These are phyloP conservation scores for Tetrahymena thermophila DNA, from an alignment of 73 alveolate genomes.

Conservation along the genomic window DNA sequence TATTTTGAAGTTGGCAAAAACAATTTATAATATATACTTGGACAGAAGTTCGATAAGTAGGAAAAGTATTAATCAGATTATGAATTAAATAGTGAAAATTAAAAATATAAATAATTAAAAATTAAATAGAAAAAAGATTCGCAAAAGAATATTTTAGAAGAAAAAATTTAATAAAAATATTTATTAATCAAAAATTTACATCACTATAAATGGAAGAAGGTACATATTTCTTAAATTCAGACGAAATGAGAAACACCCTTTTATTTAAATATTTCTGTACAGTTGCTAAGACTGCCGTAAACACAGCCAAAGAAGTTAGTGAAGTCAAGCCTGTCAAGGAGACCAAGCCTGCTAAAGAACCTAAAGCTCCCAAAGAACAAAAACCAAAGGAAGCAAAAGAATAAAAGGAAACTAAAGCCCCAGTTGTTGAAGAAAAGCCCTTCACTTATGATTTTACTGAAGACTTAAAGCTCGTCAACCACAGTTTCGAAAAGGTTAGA, in stretches of 20 bases:
- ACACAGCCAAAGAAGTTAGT: not conserved
- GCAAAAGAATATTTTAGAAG: not conserved
- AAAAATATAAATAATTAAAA: not conserved
- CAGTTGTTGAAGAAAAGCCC: conserved; percentile 18
- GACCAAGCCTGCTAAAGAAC: not conserved
- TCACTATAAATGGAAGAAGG: not conserved
- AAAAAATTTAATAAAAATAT: not conserved
- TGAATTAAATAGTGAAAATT: not conserved
- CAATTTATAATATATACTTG: not conserved
- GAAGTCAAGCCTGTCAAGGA: not conserved
- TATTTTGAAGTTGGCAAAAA: not conserved
- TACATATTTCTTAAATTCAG: conserved; percentile 22
- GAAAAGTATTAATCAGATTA: not conserved
- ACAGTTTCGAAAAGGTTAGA: conserved; percentile 15
- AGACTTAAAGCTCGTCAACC: not conserved
- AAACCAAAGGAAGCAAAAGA: conserved; percentile 6
- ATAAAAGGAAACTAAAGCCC: conserved; percentile 1
- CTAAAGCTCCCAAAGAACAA: not conserved
- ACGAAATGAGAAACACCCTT: conserved; percentile 6
- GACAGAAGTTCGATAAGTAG: not conserved
- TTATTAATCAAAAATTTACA: not conserved
- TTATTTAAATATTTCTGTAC: not conserved
- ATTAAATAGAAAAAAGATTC: not conserved
- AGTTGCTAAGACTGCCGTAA: conserved; percentile 7
- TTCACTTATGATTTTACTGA: not conserved